Evolutionary conservation across 2,329 filamentous ascomycete genomes (phyloP), one percentile per base, ranked within the genome.

Genomic region (Aspergillus sp.): DNA sequence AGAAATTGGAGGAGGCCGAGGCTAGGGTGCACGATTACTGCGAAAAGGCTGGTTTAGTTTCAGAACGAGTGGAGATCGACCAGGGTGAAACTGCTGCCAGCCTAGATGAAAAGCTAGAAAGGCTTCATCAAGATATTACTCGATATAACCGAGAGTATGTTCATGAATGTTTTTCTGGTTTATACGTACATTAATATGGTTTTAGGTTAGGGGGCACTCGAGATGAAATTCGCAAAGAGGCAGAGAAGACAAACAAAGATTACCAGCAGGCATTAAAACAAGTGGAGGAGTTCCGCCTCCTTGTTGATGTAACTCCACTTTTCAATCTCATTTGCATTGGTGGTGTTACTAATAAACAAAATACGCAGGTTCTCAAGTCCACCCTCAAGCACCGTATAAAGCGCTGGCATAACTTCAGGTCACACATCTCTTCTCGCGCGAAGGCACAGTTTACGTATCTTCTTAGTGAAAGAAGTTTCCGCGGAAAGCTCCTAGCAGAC

Each of bases 371-470:
- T 48, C 76, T 87, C 43, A 82, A 81, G 64, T 68, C 80, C 32
- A 85, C 91, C 1, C 83, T 96, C 41, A 75, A 78, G 9, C 79
- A 88, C 56, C 90, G 95, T 15, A 83, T 90, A 56, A 78, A 81
- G 26, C 87, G 91, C 65, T 99, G 92, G 89, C 82, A 85, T 56
- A 81, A 83, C 50, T 98, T 99, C 74, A 89, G 93, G 66, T 84
- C 87, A 24, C 85, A 87, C 64, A 97, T 99, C 67, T 93, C 92
- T 38, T 85, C 89, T n/a, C 86, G 89, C 55, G 90, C 95, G 45
- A 88, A 91, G 49, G 88, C 89, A 53, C 91, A 90, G 60, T 99
- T 99, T 75, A 88, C 85, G 52, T 96, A 95, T 69, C 83, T 98
- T 13, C 84, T 99, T 57, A 91, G 88, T 68, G 93, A 98, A 75